A percentile compares a stretch with the other conserved stretches of the same genome.
Evolutionary conservation across 2,329 filamentous ascomycete genomes (phyloP).

Genomic region (Diaporthe capsici): DNA sequence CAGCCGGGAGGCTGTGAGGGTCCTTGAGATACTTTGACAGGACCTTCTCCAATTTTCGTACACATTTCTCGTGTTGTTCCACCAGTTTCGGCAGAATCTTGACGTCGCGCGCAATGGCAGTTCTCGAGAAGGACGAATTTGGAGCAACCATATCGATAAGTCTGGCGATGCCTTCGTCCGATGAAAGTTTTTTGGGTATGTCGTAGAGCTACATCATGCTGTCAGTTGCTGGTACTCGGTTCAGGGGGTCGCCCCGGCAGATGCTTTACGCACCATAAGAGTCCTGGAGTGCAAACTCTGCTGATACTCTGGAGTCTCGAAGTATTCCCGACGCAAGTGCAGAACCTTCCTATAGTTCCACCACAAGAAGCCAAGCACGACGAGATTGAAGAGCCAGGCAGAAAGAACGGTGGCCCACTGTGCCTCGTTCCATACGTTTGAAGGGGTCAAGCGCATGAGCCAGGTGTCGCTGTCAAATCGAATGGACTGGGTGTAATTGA

Average conservation of each 20-base stretch:
- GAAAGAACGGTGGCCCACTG: conserved; percentile 74
- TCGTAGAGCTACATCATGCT: conserved; percentile 77
- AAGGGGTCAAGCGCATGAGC: conserved; percentile 73
- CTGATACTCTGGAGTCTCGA: conserved; percentile 90
- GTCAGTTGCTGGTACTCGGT: conserved; percentile 41
- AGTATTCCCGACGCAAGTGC: conserved; percentile 81
- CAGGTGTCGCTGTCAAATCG: conserved; percentile 55
- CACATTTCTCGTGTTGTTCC: conserved; percentile 83
- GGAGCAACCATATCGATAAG: conserved; percentile 86
- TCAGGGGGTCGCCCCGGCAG: background rate
- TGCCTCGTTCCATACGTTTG: conserved; percentile 64
- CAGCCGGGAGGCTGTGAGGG: conserved; percentile 82
- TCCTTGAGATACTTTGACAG: conserved; percentile 93
- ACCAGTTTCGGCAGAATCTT: conserved; percentile 91
- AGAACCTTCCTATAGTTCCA: conserved; percentile 86
- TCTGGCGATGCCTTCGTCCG: conserved; percentile 88
- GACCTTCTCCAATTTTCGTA: conserved; percentile 85
- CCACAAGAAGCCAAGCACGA: conserved; percentile 88
- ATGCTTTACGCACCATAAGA: conserved; percentile 67
- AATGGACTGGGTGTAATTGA: conserved; percentile 74
- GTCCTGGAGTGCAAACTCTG: conserved; percentile 84
- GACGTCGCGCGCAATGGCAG: conserved; percentile 90
- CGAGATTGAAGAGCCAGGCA: conserved; percentile 77
- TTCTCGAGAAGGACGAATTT: conserved; percentile 82
- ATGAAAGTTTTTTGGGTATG: conserved; percentile 81